Base-by-base conservation (phyloP, 1,284 basidiomycete species). In the Ceratorhiza oryzae-sativae region DNA sequence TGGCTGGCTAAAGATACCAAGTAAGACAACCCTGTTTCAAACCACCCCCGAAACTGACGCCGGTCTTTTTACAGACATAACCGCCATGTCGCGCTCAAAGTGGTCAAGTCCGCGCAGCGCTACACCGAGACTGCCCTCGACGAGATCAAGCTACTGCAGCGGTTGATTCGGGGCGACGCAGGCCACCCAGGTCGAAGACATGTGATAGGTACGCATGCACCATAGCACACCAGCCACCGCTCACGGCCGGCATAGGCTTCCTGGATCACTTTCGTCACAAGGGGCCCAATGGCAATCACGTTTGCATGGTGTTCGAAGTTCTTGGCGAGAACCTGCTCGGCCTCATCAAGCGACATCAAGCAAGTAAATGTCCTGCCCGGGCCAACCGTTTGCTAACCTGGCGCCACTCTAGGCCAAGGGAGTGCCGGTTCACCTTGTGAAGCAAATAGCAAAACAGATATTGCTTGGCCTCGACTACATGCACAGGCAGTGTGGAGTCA, bases 271-370 rank as follows among this genome's bases (percentile, higher is more conserved):
- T 99, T 81, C 88, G 91, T 45, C 97, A 99, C 82, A 92, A 91
- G 74, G 97, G 97, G 0, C 96, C 96, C 15, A 98, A 99, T 80
- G 97, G 97, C 59, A 92, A 89, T 20, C 97, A 99, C 82, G 93
- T 99, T 75, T 99, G 97, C 86, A 99, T 99, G 97, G 97, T 99
- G 18, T 98, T 98, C 79, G 97, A 99, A 82, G 97, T 99, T 41
- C 87, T 99, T 10, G 97, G 97, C 72, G 97, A 99, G 83, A 98
- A 98, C 80, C 84, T 99, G n/a, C 87, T 99, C 0, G 96, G 96
- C 1, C 87, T 99, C 77, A 98, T 98, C 86, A 98, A 97, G 82
- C 89, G 97, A 23, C 94, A 98, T 82, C 91, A 93, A 82, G 92
- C 91, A 81, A 93, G 94, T 77, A 96, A 97, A 75, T 95, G 98